Base-by-base conservation (phyloP, 331 rosid species). In the Stylosanthes scabra region DNA sequence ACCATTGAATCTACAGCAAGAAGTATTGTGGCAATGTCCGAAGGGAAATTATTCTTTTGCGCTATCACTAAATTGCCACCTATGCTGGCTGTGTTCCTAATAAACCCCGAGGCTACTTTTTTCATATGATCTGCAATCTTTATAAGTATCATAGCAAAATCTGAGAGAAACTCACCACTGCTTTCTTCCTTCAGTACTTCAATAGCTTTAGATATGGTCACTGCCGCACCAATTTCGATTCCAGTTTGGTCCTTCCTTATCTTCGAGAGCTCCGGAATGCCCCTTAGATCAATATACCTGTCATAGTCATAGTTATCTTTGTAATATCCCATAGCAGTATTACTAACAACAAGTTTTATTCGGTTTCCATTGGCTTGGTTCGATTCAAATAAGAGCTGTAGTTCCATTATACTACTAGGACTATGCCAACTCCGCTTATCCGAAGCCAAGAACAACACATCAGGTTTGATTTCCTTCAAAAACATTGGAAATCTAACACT, bases 51-150 rank as follows among this genome's bases (percentile, higher is more conserved):
- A 40, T 77, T 86, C 74, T 80, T 87, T 75, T 94, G 99, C 46
- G 96, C 90, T 93, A 91, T 88, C 44, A 94, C 88, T 82, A 94
- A 80, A 86, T 94, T 94, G 20, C 99, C 99, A 59, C 97, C 99
- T 1, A 89, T 50, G 69, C 95, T 94, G 44, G 88, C 97, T n/a
- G 93, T 88, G 55, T 89, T 94, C 56, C 92, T 79, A 68, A 94
- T 67, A 75, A 89, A 91, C 11, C 83, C 81, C 1, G 97, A 66
- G 55, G 95, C 96, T 75, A 91, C 70, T 85, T 89, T 89, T 59
- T 72, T 82, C 97, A 93, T 70, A 73, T 93, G 96, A 67, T 75
- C 72, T 8, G 94, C 82, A 79, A 93, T 75, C 81, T 76, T 86
- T n/a, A 66, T 68, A 14, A 83, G 84, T 66, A 88, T 79, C 60